These are phyloP conservation scores for Stephanodiscus triporus DNA, from an alignment of 108 stramenopile species.

Conservation along the genomic window DNA sequence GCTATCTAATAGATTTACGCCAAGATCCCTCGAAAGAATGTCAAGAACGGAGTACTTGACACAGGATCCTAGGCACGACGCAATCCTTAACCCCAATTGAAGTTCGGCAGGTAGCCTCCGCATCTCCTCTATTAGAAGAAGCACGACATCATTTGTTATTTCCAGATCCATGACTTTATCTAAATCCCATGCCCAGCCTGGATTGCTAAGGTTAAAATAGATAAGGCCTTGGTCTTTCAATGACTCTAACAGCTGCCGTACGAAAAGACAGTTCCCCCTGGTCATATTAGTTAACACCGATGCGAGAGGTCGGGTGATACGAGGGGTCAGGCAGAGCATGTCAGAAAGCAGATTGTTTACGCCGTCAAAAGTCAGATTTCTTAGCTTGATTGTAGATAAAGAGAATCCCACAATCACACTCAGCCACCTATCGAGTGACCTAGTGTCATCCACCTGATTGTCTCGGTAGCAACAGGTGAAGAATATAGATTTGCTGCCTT, in stretches of 20 bases:
- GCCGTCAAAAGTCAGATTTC: constrained; percentile 17
- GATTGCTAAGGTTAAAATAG: constrained; percentile 9
- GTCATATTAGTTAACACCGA: constrained; percentile 17
- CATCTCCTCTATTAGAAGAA: constrained; percentile 20
- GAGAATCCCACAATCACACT: neutral
- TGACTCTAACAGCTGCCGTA: constrained; percentile 22
- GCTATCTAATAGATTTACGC: constrained; percentile 3
- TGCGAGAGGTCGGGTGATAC: constrained; percentile 37
- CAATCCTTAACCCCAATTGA: constrained; percentile 22
- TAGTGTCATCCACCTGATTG: constrained; percentile 6
- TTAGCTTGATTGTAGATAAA: constrained; percentile 19
- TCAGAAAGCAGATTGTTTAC: constrained; percentile 35
- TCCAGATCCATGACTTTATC: constrained; percentile 25
- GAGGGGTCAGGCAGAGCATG: constrained; percentile 23
- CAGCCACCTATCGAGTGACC: constrained; percentile 4
- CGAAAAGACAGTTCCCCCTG: constrained; percentile 21
- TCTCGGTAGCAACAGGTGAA: constrained; percentile 34
- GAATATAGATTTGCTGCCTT: constrained; percentile 10
- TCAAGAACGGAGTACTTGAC: constrained; percentile 9
- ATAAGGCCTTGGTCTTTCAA: constrained; percentile 12
- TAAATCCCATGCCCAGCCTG: constrained; percentile 38
- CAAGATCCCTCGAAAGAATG: constrained; percentile 9
- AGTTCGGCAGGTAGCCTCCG: constrained; percentile 13
- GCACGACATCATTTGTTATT: constrained; percentile 28
- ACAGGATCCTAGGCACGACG: constrained; percentile 38